Evolutionary conservation across 352 stramenopile genomes (phyloP), one percentile per base, ranked within the genome.

Genomic region (Globisporangium middletonii): DNA sequence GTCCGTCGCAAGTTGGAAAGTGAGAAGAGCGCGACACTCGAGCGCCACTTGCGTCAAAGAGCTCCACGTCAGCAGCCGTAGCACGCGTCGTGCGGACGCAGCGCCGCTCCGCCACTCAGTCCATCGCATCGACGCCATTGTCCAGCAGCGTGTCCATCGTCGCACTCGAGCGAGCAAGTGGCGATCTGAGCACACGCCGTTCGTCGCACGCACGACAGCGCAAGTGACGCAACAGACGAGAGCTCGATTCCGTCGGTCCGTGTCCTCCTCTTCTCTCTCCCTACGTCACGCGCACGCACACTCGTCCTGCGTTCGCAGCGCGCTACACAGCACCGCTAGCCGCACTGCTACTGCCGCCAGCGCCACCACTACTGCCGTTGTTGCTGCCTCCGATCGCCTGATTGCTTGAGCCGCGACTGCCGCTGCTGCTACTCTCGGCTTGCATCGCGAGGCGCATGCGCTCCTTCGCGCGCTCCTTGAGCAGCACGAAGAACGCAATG

Each of bases 401-500:
- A 11, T 1, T 38, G 33, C 33, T 9, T 38, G 23, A 1, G 23
- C 11, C 53, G 38, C 43, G 44, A 12, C 60, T 42, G 16, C 19
- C 18, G n/a, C 35, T 28, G n/a, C 19, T 55, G 18, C n/a, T 30
- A 5, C 23, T 15, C 44, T 23, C 26, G 11, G 18, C 69, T 47
- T 77, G 74, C 70, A 88, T 80, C 2, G 77, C 74, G 23, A 69
- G 69, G 16, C 77, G 72, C 77, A 90, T 88, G 19, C 75, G 68
- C 19, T 87, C 76, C 53, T 91, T 91, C 15, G 78, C 78, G 50
- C 62, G 73, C 55, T 89, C 75, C 52, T 91, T 91, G 23, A 91
- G 59, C 19, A 59, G 71, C 35, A 70, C 67, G 54, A 91, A 91
- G 60, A 91, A 89, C 28, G 77, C 73, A 45, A 91, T 75, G 68